Percentiles rank a stretch among this genome's conserved stretches.
Conservation (phyloP, 1,284 basidiomycete genomes). For the Trichosporon faecale region DNA sequence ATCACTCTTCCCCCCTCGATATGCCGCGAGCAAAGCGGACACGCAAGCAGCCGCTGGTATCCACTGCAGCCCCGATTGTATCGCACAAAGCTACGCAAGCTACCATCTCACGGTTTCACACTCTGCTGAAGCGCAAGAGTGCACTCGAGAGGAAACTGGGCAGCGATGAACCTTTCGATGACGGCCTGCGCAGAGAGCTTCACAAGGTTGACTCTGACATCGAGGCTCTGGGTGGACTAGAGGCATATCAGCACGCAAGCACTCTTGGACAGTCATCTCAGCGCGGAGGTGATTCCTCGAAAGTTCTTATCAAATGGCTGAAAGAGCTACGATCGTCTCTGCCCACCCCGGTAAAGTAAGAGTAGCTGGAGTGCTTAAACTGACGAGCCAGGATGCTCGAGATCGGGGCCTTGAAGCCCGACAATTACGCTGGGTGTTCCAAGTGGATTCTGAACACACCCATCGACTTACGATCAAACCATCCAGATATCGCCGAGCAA, state of each 20-base stretch:
- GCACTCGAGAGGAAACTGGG: conserved; percentile 28
- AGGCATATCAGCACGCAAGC: conserved; percentile 75
- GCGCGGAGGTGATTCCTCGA: conserved; percentile 79
- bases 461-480: conserved; percentile 75
- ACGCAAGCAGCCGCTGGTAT: conserved; percentile 21
- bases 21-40: conserved; percentile 15
- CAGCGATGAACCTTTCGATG: background rate
- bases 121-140: conserved; percentile 43
- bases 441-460: conserved; percentile 70
- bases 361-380: too few relatives aligned
- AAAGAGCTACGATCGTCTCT: conserved; percentile 54
- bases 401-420: conserved; percentile 76
- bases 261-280: conserved; percentile 71
- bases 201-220: conserved; percentile 62
- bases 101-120: conserved; percentile 47
- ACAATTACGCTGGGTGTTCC: conserved; percentile 67
- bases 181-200: conserved; percentile 44
- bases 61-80: conserved; percentile 11
- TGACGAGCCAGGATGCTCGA: conserved; percentile 64
- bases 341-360: conserved; percentile 1
- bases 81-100: conserved; percentile 43
- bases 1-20: too few relatives aligned
- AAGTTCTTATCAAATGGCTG: conserved; percentile 70
- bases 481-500: conserved; percentile 72
- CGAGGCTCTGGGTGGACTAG: conserved; percentile 66